Base-by-base conservation (phyloP, 805 yeast genomes). In the Ogataea saltuana region DNA sequence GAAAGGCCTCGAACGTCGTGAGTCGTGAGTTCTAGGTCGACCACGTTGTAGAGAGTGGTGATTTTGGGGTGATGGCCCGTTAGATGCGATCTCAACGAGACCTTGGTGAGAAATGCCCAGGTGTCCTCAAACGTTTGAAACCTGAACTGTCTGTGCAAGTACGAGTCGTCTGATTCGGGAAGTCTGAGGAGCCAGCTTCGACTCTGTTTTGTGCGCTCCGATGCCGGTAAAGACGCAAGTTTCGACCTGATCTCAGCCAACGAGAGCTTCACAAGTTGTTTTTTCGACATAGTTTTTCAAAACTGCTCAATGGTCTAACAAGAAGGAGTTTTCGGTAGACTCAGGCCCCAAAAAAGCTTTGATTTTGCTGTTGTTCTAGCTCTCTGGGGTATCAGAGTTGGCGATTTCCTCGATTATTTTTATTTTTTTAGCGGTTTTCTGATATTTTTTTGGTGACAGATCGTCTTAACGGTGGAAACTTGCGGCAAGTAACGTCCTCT, bases 31-130 rank as follows among this genome's bases (percentile, higher is more conserved):
- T 68, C 65, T 3, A 85, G 46, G 12, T 68, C 64, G 1, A 84
- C 85, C 22, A 67, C 64, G 48, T 79, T 85, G 55, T 84, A 85
- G 0, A 80, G 73, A 3, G 84, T 84, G 0, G 68, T 70, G 10
- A 85, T 76, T 0, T 80, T 80, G 0, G 93, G 91, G 58, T 85
- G 95, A 54, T 85, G 91, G 4, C 80, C 83, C 55, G 65, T 59
- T 1, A 70, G 53, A 55, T 83, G 85, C 0, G 85, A 72, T 39
- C 79, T 63, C 63, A 75, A 60, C 1, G 87, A 74, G 1, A 85
- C 72, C 34, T 71, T 70, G 20, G 76, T 80, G 15, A 85, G 61
- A 54, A 83, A 83, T 8, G 76, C 59, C 88, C 90, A 83, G 0
- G 91, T 81, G 31, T 72, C 72, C 46, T 79, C 80, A 56, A 75